A percentile compares a stretch with the other conserved stretches of the same genome.
Conservation (phyloP, 2,329 filamentous ascomycete species). For the Blumeria graminis region DNA sequence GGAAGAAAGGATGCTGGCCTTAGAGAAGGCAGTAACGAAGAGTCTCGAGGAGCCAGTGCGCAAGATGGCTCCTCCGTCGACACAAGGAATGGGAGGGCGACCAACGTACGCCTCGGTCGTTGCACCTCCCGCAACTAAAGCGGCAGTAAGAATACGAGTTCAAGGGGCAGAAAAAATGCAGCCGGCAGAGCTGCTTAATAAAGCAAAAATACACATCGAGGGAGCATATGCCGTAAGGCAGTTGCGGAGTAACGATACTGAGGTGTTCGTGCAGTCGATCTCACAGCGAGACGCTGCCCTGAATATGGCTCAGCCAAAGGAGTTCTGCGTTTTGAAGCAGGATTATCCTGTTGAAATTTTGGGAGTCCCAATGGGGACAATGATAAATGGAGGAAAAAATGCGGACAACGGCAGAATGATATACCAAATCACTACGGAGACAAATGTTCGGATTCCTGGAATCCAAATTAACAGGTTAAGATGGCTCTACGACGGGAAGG, state of each 20-base stretch:
- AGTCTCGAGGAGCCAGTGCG: not conserved
- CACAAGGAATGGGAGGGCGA: not conserved
- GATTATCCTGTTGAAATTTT: too few relatives aligned
- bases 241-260: not conserved
- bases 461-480: not conserved
- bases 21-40: not conserved
- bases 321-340: too few relatives aligned
- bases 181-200: not conserved
- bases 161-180: not conserved
- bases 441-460: not conserved
- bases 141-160: not conserved
- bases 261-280: too few relatives aligned
- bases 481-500: not conserved
- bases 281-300: too few relatives aligned
- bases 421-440: not conserved
- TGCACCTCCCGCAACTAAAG: not conserved
- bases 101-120: not conserved
- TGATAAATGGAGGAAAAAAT: not conserved
- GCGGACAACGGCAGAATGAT: not conserved
- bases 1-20: not conserved
- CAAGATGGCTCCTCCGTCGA: not conserved
- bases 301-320: too few relatives aligned
- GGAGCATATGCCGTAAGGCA: not conserved
- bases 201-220: not conserved
- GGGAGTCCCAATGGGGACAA: not conserved